Base-by-base conservation (phyloP, 441 rosid genomes). In the Brassica hybrid region DNA sequence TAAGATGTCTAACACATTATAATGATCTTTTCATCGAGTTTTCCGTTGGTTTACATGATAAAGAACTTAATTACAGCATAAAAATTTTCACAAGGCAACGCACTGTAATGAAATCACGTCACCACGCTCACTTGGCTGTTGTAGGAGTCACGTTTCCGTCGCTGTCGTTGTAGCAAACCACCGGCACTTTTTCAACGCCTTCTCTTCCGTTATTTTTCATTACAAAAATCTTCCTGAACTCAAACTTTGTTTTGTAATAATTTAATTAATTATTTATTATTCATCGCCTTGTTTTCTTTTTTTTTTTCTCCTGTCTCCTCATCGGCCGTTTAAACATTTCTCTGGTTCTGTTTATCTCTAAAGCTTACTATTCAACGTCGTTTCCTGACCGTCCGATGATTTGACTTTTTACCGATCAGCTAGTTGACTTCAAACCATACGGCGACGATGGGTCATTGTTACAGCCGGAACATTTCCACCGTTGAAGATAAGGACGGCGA, bases 391-490 rank as follows among this genome's bases (percentile, higher is more conserved):
- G 73, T 79, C 80, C 11, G 76, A 81, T 80, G 76, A 41, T 65
- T 81, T 82, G 83, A 83, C 76, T 50, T 79, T n/a, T 60, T 3
- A 71, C 65, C 70, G 75, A 76, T 72, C 84, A 76, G 66, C 43
- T 76, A 9, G 5, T 54, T 8, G 67, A 34, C 76, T 13, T 32
- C 18, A 59, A 18, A 18, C 48, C 58, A 23, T 73, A 74, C 73
- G 75, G 74, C 78, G 1, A 71, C 65, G 36, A 92, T 92, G 97
- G 95, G 97, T 32, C 94, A 86, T 73, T 88, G 92, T 81, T 94
- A 94, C 82, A 90, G 92, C 83, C 86, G 85, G 78, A 81, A 71
- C 83, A 76, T 73, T 13, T 56, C 91, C 69, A 79, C 66, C 65
- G 85, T 63, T 71, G 60, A 70, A 67, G 75, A 81, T 59, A 88